A percentile compares a stretch with the other conserved stretches of the same genome.
Conservation (phyloP, 2,329 filamentous ascomycete genomes). For the Alternaria hordeiaustralica region DNA sequence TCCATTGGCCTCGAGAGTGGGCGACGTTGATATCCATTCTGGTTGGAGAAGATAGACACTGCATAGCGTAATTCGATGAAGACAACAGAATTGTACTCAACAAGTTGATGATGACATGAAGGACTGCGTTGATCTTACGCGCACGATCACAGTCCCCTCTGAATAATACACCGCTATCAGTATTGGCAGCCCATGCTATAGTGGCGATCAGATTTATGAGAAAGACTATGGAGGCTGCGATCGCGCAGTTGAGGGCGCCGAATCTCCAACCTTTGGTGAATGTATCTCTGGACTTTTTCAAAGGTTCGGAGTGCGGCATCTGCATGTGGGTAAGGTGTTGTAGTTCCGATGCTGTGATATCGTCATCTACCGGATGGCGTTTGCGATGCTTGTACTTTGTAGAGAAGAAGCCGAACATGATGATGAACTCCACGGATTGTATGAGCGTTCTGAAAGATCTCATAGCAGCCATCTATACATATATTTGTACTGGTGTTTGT, state of each 20-base stretch:
- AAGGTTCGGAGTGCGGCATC: background rate
- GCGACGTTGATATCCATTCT: constrained; percentile 15
- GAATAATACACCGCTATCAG: constrained; percentile 4
- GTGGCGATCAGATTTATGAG: background rate
- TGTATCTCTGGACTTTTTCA: background rate
- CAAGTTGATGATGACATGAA: constrained; percentile 57
- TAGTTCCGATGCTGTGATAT: background rate
- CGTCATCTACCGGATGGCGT: background rate
- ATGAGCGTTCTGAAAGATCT: background rate
- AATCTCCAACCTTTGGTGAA: background rate
- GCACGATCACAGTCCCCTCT: constrained; percentile 26
- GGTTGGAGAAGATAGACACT: constrained; percentile 21
- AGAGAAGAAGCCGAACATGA: background rate
- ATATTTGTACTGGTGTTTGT: background rate
- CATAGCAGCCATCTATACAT: background rate
- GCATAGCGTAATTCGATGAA: constrained; percentile 22
- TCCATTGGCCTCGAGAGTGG: constrained; percentile 9
- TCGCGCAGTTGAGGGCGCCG: background rate
- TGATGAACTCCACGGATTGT: background rate
- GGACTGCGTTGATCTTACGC: constrained; percentile 1
- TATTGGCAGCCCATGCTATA: background rate
- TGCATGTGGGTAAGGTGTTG: background rate
- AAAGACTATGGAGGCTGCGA: background rate
- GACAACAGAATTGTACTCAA: constrained; percentile 39
- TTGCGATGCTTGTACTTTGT: background rate